phyloP scores from a whole-genome alignment of 768 basidiomycete genomes.

The Kwoniella heveanensis region DNA sequence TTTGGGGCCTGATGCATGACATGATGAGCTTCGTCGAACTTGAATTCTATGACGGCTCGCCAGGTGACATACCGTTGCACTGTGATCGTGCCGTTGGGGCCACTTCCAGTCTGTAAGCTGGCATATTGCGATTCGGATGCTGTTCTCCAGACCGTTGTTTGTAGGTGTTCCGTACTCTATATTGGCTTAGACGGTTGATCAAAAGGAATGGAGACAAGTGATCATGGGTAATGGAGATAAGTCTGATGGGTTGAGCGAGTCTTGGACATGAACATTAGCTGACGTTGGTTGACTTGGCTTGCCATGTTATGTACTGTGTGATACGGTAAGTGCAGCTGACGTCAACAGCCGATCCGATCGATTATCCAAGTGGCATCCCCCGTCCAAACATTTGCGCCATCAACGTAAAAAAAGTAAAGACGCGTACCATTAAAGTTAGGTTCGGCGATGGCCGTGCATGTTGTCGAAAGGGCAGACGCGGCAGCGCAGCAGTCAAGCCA shows the following conservation, averaged over 20 bases:
- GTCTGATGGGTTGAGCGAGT: neutral
- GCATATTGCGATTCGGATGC: no score
- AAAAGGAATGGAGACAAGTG: neutral
- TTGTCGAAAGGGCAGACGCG: neutral
- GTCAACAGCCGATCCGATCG: neutral
- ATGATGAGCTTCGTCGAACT: no score
- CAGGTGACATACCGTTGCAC: constrained; percentile 43
- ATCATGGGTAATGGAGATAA: no score
- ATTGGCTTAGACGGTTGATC: neutral
- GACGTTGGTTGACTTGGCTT: neutral
- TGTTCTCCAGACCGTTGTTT: no score
- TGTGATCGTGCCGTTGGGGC: constrained; percentile 25
- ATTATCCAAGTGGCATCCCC: neutral
- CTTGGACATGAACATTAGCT: neutral
- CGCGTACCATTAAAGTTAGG: constrained; percentile 5
- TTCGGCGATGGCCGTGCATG: constrained; percentile 12
- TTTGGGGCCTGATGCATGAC: constrained; percentile 27
- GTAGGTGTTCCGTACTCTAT: no score
- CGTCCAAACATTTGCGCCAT: neutral
- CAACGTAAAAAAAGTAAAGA: neutral
- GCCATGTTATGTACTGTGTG: no score
- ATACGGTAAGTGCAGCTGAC: neutral
- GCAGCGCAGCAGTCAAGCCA: neutral
- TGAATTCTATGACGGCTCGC: no score
- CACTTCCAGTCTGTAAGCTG: constrained; percentile 45